phyloP scores from a whole-genome alignment of 768 basidiomycete genomes.

The Kwoniella dendrophila region DNA sequence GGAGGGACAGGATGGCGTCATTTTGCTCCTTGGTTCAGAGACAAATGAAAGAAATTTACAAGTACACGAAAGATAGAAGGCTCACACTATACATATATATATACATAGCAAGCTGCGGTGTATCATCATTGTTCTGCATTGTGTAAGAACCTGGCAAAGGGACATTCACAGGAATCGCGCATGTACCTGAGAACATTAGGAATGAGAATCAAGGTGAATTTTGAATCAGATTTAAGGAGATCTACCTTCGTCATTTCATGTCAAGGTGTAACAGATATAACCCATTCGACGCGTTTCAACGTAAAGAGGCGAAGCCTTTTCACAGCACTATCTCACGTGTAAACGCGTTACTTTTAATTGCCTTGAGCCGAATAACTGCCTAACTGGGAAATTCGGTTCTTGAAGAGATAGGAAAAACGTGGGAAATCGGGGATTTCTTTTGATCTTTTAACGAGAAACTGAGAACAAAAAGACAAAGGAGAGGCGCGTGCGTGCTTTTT shows the following conservation, averaged over 20 bases:
- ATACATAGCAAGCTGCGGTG: too few species aligned
- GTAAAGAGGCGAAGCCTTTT: not conserved
- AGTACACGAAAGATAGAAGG: too few species aligned
- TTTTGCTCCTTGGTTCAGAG: too few species aligned
- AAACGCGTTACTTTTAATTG: not conserved
- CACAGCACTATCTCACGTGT: conserved; percentile 1
- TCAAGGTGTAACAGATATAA: not conserved
- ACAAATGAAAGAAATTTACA: too few species aligned
- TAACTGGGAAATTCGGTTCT: not conserved
- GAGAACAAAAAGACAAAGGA: not conserved
- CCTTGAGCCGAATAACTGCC: not conserved
- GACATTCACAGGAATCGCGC: too few species aligned
- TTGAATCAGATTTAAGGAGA: too few species aligned
- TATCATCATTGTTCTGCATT: too few species aligned
- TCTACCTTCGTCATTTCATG: not conserved
- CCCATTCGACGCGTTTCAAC: conserved; percentile 9
- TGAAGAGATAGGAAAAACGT: conserved; percentile 1
- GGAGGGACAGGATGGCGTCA: too few species aligned
- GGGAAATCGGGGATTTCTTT: conserved; percentile 7
- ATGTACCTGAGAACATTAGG: conserved; percentile 13
- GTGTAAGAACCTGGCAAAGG: too few species aligned
- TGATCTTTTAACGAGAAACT: not conserved
- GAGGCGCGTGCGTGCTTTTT: conserved; percentile 26
- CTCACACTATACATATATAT: too few species aligned
- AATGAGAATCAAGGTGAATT: too few species aligned